phyloP scores from a whole-genome alignment of 2,329 filamentous ascomycete genomes.

The Cercospora canescens region DNA sequence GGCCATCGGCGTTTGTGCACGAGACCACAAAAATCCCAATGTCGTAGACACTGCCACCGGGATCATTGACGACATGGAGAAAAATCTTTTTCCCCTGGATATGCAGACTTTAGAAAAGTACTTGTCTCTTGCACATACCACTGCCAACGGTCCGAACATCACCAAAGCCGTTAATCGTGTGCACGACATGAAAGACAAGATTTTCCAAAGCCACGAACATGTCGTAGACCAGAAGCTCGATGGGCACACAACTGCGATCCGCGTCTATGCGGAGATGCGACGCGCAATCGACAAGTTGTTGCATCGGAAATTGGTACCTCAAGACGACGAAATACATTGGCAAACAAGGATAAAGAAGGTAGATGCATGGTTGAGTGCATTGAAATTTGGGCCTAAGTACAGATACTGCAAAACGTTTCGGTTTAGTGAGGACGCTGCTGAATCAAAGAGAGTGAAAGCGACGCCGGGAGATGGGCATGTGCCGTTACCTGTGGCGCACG shows the following conservation, averaged over 20 bases:
- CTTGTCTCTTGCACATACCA: slow-evolving; percentile 56
- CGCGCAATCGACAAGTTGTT: slow-evolving; percentile 30
- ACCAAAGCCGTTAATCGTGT: slow-evolving; percentile 28
- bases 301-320: slow-evolving; percentile 24
- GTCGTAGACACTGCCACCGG: slow-evolving; percentile 64
- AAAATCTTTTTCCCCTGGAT: slow-evolving; percentile 50
- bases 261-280: slow-evolving; percentile 10
- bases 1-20: slow-evolving; percentile 71
- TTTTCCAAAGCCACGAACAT: neutral
- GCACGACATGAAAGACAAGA: slow-evolving; percentile 21
- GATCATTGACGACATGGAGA: slow-evolving; percentile 65
- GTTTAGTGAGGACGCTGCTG: neutral
- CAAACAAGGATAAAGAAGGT: slow-evolving; percentile 22
- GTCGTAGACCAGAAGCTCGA: too few species aligned
- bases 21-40: slow-evolving; percentile 74
- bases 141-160: slow-evolving; percentile 31
- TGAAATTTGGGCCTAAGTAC: neutral
- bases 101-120: slow-evolving; percentile 55
- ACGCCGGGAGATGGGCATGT: neutral
- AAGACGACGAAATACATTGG: slow-evolving; percentile 22
- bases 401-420: neutral
- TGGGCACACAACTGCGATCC: too few species aligned
- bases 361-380: slow-evolving; percentile 18
- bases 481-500: neutral
- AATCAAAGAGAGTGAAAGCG: neutral